Base-by-base conservation (phyloP, 2,329 filamentous ascomycete species). In the Aspergillus sp. region DNA sequence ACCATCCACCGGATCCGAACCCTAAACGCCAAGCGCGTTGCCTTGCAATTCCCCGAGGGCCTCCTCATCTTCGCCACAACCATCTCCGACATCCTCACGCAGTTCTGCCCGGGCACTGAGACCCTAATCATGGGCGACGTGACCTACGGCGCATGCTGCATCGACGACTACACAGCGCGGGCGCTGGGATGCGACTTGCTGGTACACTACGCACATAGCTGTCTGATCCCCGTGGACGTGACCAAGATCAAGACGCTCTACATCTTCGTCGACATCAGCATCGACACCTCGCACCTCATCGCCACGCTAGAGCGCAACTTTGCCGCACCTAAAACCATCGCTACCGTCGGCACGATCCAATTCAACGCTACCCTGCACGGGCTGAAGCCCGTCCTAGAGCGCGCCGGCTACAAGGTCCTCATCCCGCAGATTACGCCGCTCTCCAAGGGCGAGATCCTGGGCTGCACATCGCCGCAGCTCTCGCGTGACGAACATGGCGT, bases 71-170 rank as follows among this genome's bases (percentile, higher is more conserved):
- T 98, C 65, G 93, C 93, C 26, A 97, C 93, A 28, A 98, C 93
- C 33, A 91, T 98, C 56, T 95, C 93, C 3, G 93, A 98, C 64
- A 97, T 98, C 58, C 75, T 98, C 42, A 88, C 86, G 0, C 86
- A 90, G 63, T 98, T 98, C 72, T 98, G 93, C 62, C 85, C 88
- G 0, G 89, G 86, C 1, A 85, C 86, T 36, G 88, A 94, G 65
- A 97, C 91, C 2, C 76, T 97, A 45, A 98, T 98, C 66, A 98
- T 98, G 93, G 93, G 93, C 51, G 93, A 98, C 65, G 93, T 98
- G 39, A 98, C 93, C 1, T 98, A 98, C 66, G 93, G 93, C 52
- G 93, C 93, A 26, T 98, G 93, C 73, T 98, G 93, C 64, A 96
- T 98, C 58, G 93, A 98, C 65, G 93, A 98, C 70, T 98, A 94